Conservation (phyloP, 2,329 filamentous ascomycete genomes). For the Microcera coccophila region DNA sequence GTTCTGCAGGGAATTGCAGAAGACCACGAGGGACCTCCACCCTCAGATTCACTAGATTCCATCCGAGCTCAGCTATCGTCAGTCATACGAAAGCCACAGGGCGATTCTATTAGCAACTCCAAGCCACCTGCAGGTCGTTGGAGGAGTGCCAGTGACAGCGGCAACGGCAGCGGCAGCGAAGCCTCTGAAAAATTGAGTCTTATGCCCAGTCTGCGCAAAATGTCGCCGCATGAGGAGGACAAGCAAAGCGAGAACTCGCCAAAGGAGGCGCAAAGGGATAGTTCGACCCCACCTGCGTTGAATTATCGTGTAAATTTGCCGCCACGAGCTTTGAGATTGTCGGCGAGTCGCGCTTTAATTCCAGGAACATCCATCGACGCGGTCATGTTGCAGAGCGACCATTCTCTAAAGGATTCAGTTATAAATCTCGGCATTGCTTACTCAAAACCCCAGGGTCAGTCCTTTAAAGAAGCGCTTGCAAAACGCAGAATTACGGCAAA, state of each 20-base stretch:
- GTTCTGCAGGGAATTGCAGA: slow-evolving; percentile 32
- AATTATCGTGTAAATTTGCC: slow-evolving; percentile 12
- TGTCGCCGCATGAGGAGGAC: slow-evolving; percentile 18
- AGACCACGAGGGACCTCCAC: slow-evolving; percentile 16
- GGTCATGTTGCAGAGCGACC: slow-evolving; percentile 22
- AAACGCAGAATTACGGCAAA: slow-evolving; percentile 19
- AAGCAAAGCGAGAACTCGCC: slow-evolving; percentile 17
- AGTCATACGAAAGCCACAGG: slow-evolving; percentile 5
- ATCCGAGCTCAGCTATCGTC: slow-evolving; percentile 9
- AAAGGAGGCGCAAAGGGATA: slow-evolving; percentile 12
- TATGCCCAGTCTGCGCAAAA: slow-evolving; percentile 22
- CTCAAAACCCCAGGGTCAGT: slow-evolving; percentile 8
- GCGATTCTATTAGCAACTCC: slow-evolving; percentile 1
- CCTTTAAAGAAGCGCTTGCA: slow-evolving; percentile 13
- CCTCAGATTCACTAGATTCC: slow-evolving; percentile 10
- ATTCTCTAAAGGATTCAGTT: slow-evolving; percentile 2
- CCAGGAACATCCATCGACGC: slow-evolving; percentile 25
- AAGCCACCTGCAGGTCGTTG: slow-evolving; percentile 1
- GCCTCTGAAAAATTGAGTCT: slow-evolving; percentile 21
- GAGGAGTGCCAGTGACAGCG: slow-evolving; percentile 3
- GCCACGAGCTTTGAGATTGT: slow-evolving; percentile 26
- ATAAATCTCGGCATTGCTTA: slow-evolving; percentile 7
- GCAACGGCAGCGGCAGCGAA: slow-evolving; percentile 13
- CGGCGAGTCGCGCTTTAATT: slow-evolving; percentile 17
- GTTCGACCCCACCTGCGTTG: not conserved